phyloP scores from a whole-genome alignment of 768 basidiomycete species.

The Amanita rubescens region DNA sequence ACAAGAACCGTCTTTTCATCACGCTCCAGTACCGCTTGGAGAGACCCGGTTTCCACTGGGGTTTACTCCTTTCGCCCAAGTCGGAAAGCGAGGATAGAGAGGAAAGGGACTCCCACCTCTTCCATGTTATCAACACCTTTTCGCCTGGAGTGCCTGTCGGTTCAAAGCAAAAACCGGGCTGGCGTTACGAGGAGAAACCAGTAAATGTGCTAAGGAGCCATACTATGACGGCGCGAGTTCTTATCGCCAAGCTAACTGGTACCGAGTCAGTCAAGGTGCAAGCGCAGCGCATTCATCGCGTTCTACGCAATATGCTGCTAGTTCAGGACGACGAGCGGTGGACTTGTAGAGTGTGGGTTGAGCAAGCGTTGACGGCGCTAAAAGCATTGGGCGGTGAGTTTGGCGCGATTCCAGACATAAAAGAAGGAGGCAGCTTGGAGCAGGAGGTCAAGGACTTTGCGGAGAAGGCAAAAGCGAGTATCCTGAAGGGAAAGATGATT shows the following conservation, averaged over 20 bases:
- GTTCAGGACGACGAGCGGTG: constrained; percentile 5
- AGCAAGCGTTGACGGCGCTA: constrained; percentile 3
- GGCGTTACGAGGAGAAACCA: constrained; percentile 5
- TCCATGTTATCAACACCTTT: constrained; percentile 3
- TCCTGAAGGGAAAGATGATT: constrained; percentile 4
- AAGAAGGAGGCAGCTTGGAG: neutral
- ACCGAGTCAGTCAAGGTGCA: neutral
- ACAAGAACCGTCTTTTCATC: constrained; percentile 9
- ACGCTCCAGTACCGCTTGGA: constrained; percentile 6
- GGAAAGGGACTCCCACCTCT: constrained; percentile 1
- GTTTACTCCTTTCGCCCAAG: constrained; percentile 7
- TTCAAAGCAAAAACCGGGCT: neutral
- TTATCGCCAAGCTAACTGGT: constrained; percentile 5
- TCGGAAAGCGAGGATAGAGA: neutral
- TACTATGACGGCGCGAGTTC: constrained; percentile 1
- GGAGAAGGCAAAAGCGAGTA: constrained; percentile 1
- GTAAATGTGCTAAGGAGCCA: neutral
- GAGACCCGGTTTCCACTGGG: constrained; percentile 6
- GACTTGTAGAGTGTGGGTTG: constrained; percentile 5
- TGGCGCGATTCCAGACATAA: constrained; percentile 1
- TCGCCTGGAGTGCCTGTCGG: neutral
- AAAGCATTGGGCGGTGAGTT: constrained; percentile 2
- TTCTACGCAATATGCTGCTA: neutral
- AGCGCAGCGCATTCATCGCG: constrained; percentile 1
- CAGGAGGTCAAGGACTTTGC: neutral